Conservation (phyloP, 2,329 filamentous ascomycete species). For the Aaosphaeria arxii region DNA sequence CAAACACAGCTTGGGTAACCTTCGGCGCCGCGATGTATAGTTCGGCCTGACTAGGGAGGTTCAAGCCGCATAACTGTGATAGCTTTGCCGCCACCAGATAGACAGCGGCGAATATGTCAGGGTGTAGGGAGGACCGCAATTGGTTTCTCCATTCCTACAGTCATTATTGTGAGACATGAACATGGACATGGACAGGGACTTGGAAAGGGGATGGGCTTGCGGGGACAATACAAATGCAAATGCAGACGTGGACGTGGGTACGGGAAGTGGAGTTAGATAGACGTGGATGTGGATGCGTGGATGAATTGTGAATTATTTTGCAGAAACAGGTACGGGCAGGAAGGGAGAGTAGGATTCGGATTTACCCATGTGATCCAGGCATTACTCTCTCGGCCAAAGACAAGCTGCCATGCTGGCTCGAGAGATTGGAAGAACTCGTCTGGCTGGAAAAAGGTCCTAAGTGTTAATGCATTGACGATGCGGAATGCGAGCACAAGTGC, state of each 20-base stretch:
- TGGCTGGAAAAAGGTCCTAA: conserved; percentile 93
- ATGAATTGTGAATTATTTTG: background rate
- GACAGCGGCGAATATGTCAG: conserved; percentile 74
- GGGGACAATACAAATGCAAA: too few relatives aligned
- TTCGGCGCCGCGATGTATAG: conserved; percentile 72
- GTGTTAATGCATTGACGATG: conserved; percentile 71
- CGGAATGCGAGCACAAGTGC: conserved; percentile 62
- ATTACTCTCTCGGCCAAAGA: conserved; percentile 72
- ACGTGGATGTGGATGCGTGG: too few relatives aligned
- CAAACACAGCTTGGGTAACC: conserved; percentile 71
- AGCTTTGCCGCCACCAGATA: conserved; percentile 64
- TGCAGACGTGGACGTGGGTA: too few relatives aligned
- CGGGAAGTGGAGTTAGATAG: too few relatives aligned
- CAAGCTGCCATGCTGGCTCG: conserved; percentile 88
- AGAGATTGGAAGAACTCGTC: conserved; percentile 97
- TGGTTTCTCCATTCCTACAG: conserved; percentile 85
- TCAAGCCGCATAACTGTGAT: conserved; percentile 54
- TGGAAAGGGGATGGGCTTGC: background rate
- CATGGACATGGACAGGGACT: background rate
- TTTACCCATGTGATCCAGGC: conserved; percentile 96
- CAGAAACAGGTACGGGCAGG: background rate
- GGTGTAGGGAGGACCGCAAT: conserved; percentile 86
- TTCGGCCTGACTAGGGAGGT: conserved; percentile 58
- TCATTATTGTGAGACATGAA: conserved; percentile 22
- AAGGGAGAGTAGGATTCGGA: conserved; percentile 1